A percentile compares a stretch with the other conserved stretches of the same genome.
Conservation (phyloP, 208 protist species). For the Leptomonas seymouri region DNA sequence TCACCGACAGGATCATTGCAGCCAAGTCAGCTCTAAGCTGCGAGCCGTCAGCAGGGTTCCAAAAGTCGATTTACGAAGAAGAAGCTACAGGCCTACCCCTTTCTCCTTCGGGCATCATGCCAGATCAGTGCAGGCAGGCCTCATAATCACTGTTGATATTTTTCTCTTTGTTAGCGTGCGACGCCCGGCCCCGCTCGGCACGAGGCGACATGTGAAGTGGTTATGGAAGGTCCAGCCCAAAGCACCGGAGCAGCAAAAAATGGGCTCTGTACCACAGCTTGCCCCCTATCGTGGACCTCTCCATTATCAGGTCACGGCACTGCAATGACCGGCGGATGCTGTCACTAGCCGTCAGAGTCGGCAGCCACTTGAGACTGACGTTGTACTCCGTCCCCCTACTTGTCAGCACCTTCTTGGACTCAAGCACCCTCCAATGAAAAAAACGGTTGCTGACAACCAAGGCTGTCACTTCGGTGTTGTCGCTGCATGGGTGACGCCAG, state of each 20-base stretch:
- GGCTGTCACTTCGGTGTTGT: conserved; percentile 36
- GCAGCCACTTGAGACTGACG: conserved; percentile 37
- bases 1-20: no score
- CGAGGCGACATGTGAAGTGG: conserved; percentile 16
- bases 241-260: conserved; percentile 53
- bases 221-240: conserved; percentile 35
- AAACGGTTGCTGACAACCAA: conserved; percentile 73
- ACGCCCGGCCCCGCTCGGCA: no score
- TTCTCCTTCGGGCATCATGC: no score
- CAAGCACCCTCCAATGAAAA: conserved; percentile 56
- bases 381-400: conserved; percentile 34
- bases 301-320: conserved; percentile 56
- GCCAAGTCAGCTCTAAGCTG: no score
- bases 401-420: conserved; percentile 17
- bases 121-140: no score
- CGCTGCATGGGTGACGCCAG: conserved; percentile 35
- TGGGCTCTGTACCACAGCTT: conserved; percentile 69
- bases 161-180: background rate
- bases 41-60: no score
- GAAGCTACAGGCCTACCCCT: no score
- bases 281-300: conserved; percentile 41
- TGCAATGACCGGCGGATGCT: conserved; percentile 55
- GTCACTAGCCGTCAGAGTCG: conserved; percentile 28
- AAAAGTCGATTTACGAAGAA: no score
- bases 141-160: background rate